A percentile compares a stretch with the other conserved stretches of the same genome.
Evolutionary conservation across 768 basidiomycete genomes (phyloP).

Genomic region (Boletales sp.): DNA sequence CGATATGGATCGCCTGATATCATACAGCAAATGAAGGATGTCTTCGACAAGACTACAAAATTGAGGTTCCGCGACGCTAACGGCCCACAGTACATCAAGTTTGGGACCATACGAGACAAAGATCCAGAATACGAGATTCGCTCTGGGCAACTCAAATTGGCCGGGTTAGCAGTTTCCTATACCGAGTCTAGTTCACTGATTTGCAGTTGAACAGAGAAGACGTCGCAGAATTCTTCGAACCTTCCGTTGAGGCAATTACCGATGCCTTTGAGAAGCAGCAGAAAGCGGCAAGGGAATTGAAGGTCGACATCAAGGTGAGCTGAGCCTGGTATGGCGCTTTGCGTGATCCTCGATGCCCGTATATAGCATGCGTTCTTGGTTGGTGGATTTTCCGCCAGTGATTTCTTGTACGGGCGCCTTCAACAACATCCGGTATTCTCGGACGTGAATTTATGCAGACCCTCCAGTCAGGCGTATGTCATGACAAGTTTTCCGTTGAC

Average conservation of each 20-base stretch:
- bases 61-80: conserved; percentile 35
- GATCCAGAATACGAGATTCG: conserved; percentile 33
- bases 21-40: conserved; percentile 28
- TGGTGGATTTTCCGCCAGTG: conserved; percentile 48
- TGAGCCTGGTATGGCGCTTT: not conserved
- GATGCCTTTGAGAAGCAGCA: conserved; percentile 32
- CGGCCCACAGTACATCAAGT: conserved; percentile 36
- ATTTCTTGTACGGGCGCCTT: conserved; percentile 42
- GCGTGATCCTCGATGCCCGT: not conserved
- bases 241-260: conserved; percentile 34
- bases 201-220: conserved; percentile 23
- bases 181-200: not conserved
- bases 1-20: conserved; percentile 27
- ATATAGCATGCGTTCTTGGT: conserved; percentile 41
- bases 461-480: conserved; percentile 46
- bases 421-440: conserved; percentile 18
- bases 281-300: conserved; percentile 10
- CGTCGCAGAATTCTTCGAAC: conserved; percentile 40
- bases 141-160: conserved; percentile 35
- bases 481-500: not conserved
- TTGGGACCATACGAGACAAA: conserved; percentile 35
- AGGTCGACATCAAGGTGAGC: conserved; percentile 24
- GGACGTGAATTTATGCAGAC: conserved; percentile 41
- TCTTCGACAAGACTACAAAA: conserved; percentile 37
- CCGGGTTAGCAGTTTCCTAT: conserved; percentile 26